phyloP scores from a whole-genome alignment of 2,329 filamentous ascomycete genomes.

The Tolypocladium pustulatum region DNA sequence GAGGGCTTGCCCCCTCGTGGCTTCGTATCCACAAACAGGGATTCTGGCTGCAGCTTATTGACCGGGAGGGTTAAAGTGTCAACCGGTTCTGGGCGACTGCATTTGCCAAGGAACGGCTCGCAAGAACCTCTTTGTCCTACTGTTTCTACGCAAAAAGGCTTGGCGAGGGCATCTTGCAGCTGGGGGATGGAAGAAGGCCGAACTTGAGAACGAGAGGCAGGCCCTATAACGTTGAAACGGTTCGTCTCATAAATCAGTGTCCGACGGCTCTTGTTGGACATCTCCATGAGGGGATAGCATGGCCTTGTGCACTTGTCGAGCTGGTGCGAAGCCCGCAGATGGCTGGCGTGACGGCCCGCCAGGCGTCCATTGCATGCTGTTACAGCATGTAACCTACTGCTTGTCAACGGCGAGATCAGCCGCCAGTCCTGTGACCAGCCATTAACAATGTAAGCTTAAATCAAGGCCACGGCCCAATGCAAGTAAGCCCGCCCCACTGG shows the following conservation, averaged over 20 bases:
- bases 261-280: neutral
- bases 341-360: neutral
- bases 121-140: conserved; percentile 3
- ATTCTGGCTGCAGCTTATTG: neutral
- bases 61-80: neutral
- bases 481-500: neutral
- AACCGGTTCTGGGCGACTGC: neutral
- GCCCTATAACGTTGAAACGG: neutral
- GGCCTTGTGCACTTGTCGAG: neutral
- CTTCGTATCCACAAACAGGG: neutral
- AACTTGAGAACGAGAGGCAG: neutral
- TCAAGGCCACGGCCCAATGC: neutral
- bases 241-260: too few relatives aligned
- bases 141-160: neutral
- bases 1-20: neutral
- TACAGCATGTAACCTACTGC: too few relatives aligned
- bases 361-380: neutral
- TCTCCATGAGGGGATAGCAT: neutral
- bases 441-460: neutral
- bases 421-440: neutral
- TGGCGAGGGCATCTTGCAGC: neutral
- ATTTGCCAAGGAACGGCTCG: conserved; percentile 3
- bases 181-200: neutral
- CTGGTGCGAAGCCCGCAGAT: neutral
- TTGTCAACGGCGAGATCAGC: too few relatives aligned